phyloP scores from a whole-genome alignment of 2,329 filamentous ascomycete genomes.

The Metarhizium guizhouense region DNA sequence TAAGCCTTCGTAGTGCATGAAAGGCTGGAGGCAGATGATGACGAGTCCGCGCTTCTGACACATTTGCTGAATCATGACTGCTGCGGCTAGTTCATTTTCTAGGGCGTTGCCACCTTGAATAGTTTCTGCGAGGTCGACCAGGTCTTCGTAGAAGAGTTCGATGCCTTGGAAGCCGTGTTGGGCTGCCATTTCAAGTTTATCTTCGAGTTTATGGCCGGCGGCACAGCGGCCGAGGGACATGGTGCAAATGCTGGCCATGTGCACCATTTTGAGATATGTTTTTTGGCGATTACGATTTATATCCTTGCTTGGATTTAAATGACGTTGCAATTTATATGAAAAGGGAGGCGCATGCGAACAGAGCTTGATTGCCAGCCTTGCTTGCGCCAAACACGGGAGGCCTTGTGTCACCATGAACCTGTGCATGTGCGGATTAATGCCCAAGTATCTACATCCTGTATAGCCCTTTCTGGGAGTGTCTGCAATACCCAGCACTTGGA shows the following conservation, averaged over 20 bases:
- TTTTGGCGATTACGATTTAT: neutral
- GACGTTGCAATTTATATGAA: neutral
- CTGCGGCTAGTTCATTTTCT: conserved; percentile 46
- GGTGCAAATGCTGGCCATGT: conserved; percentile 59
- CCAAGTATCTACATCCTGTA: no score
- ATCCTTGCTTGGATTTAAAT: neutral
- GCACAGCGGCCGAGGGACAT: conserved; percentile 66
- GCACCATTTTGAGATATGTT: neutral
- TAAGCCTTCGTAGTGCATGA: conserved; percentile 70
- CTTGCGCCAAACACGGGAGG: no score
- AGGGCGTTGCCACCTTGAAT: conserved; percentile 28
- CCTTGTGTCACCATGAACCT: no score
- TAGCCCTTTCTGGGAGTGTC: no score
- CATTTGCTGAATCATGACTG: conserved; percentile 45
- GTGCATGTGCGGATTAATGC: no score
- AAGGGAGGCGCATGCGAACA: no score
- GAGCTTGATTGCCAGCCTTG: no score
- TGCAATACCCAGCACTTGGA: no score
- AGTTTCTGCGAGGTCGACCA: conserved; percentile 48
- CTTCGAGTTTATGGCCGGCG: conserved; percentile 56
- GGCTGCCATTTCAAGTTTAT: conserved; percentile 61
- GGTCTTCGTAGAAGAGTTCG: conserved; percentile 72
- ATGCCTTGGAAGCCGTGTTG: conserved; percentile 58
- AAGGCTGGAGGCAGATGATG: conserved; percentile 64
- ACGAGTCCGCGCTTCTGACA: conserved; percentile 44